Conservation (phyloP, 352 stramenopile species). For the Peronospora tabacina region DNA sequence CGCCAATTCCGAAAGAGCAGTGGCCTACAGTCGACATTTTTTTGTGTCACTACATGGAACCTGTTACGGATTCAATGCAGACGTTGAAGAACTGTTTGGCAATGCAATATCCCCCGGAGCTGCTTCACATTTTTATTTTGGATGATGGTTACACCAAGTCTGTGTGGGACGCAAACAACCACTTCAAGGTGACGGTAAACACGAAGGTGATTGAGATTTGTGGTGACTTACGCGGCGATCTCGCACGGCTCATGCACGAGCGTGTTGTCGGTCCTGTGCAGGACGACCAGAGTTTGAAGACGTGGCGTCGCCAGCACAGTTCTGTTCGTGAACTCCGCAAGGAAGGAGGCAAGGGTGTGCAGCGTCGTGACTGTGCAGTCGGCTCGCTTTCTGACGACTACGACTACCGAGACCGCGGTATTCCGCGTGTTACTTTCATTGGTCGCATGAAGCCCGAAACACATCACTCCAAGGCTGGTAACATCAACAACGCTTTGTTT, state of each 20-base stretch:
- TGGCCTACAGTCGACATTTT: constrained; percentile 86
- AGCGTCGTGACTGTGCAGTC: constrained; percentile 79
- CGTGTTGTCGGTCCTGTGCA: constrained; percentile 69
- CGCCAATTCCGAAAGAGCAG: constrained; percentile 80
- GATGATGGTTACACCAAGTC: constrained; percentile 89
- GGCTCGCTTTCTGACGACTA: constrained; percentile 86
- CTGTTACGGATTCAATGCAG: constrained; percentile 73
- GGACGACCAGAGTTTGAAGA: constrained; percentile 70
- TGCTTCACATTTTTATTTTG: constrained; percentile 81
- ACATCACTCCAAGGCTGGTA: constrained; percentile 88
- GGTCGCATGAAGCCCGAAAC: constrained; percentile 84
- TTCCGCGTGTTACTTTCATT: constrained; percentile 80
- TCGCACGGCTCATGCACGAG: constrained; percentile 83
- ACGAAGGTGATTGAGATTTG: constrained; percentile 84
- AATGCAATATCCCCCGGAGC: constrained; percentile 83
- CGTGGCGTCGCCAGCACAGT: constrained; percentile 82
- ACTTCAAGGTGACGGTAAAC: constrained; percentile 87
- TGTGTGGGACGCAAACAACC: constrained; percentile 85
- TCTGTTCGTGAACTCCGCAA: constrained; percentile 79
- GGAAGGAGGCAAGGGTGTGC: constrained; percentile 69
- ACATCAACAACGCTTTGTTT: constrained; percentile 89
- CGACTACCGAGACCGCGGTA: constrained; percentile 85
- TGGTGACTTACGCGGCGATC: constrained; percentile 74
- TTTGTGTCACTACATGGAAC: constrained; percentile 87
- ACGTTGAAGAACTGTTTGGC: constrained; percentile 83